phyloP scores from a whole-genome alignment of 2,329 filamentous ascomycete genomes.

The Tympanopsis confertula region DNA sequence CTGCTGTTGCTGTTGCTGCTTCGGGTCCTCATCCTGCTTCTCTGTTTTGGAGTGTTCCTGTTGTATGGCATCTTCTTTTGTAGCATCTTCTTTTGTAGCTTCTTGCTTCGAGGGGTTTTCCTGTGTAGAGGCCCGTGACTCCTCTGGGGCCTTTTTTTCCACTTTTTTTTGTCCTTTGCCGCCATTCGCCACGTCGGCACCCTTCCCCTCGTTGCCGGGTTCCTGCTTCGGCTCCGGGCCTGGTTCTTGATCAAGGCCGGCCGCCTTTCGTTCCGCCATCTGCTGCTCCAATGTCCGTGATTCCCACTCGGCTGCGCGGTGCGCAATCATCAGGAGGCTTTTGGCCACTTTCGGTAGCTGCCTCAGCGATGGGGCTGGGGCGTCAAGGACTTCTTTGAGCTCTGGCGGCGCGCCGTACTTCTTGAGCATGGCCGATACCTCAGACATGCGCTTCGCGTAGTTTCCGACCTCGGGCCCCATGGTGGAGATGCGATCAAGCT shows the following conservation, averaged over 20 bases:
- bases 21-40: conserved; percentile 5
- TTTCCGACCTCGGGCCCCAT: not conserved
- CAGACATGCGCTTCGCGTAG: too few species aligned
- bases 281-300: not conserved
- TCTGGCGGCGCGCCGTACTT: not conserved
- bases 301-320: not conserved
- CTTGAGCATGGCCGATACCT: not conserved
- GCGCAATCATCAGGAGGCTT: not conserved
- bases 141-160: not conserved
- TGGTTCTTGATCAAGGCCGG: too few species aligned
- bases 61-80: not conserved
- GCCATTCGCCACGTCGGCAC: not conserved
- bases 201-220: not conserved
- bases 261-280: too few species aligned
- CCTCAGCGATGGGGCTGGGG: not conserved
- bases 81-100: not conserved
- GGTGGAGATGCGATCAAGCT: not conserved
- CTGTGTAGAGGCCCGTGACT: not conserved
- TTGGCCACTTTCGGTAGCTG: not conserved
- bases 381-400: not conserved
- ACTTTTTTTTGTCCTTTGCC: not conserved
- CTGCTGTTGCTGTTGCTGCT: conserved; percentile 10
- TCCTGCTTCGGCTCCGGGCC: not conserved
- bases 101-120: too few species aligned
- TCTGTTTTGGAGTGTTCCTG: conserved; percentile 2